Base-by-base conservation (phyloP, 2,329 filamentous ascomycete genomes). In the Thielaviopsis ethacetica region DNA sequence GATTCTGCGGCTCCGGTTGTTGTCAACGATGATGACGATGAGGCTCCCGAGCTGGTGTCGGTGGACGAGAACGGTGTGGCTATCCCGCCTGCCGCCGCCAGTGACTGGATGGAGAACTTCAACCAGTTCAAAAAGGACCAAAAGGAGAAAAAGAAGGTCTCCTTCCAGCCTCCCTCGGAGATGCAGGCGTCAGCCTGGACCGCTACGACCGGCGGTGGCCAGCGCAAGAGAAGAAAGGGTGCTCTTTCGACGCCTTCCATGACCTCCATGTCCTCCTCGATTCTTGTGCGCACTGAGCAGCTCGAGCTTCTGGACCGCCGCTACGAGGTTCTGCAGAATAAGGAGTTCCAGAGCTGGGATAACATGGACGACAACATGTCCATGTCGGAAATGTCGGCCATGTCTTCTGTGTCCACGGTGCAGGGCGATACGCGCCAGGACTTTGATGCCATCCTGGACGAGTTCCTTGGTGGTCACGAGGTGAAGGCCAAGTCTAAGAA, bases 211-310 rank as follows among this genome's bases (percentile, higher is more conserved):
- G 86, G 84, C 62, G 88, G 87, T 41, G 89, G 89, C 13, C 82
- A 88, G 57, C 80, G 79, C 62, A 97, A 97, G 83, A 96, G 95
- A 80, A 83, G 91, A 68, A 97, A 95, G 76, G 91, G 91, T 53
- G 91, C 93, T 2, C 73, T 94, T 69, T 97, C 91, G 3, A 88
- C 86, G 63, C 85, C 87, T 0, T 93, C 90, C 0, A 83, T 81
- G 61, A 95, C 93, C 72, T 93, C 87, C 57, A 95, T 95, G 91
- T 90, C 87, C 0, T 94, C 88, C 0, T 94, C 90, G 0, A 86
- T 89, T 0, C 76, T 95, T 19, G 84, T 88, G 56, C 83, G 93
- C 59, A 98, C 91, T 1, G 91, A 96, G 66, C 88, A 90, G 50
- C 80, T 94, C 62, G 84, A 83, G 0, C 78, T 94, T 0, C 76